A percentile compares a stretch with the other conserved stretches of the same genome.
phyloP scores from a whole-genome alignment of 169 alveolate genomes.

The Cryptosporidium bovis region DNA sequence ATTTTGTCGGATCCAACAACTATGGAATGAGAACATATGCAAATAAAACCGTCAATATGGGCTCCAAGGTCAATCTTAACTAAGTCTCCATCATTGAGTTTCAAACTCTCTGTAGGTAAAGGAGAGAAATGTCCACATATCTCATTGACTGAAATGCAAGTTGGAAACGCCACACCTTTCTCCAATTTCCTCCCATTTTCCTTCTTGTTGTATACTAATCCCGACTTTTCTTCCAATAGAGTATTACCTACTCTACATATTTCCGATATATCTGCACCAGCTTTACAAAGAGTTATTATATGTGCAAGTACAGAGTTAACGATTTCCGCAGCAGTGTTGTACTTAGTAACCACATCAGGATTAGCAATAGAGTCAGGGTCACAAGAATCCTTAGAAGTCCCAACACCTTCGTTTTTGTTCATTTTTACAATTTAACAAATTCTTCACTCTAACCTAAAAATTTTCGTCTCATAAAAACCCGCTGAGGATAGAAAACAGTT shows the following conservation, averaged over 20 bases:
- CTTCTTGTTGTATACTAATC: conserved; percentile 76
- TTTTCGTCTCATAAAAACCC: conserved; percentile 10
- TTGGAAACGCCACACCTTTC: conserved; percentile 97
- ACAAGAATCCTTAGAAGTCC: not conserved
- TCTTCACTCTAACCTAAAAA: not conserved
- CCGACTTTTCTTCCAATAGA: conserved; percentile 80
- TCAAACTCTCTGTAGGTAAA: conserved; percentile 80
- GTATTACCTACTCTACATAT: conserved; percentile 83
- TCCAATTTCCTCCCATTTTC: conserved; percentile 87
- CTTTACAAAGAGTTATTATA: conserved; percentile 78
- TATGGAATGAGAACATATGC: conserved; percentile 90
- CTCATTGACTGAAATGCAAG: conserved; percentile 95
- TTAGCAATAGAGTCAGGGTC: conserved; percentile 34
- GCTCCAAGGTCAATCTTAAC: conserved; percentile 93
- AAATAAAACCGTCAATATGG: conserved; percentile 93
- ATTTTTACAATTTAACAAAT: not conserved
- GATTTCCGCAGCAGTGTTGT: conserved; percentile 85
- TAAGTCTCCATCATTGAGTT: conserved; percentile 89
- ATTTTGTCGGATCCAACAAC: conserved; percentile 78
- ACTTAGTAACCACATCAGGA: conserved; percentile 85
- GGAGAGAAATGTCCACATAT: conserved; percentile 94
- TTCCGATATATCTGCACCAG: conserved; percentile 85
- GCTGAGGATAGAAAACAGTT: not conserved
- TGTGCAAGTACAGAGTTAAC: conserved; percentile 80
- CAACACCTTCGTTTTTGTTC: not conserved